Conservation (phyloP, 495 filamentous ascomycete species). For the Neohortaea acidophila region DNA sequence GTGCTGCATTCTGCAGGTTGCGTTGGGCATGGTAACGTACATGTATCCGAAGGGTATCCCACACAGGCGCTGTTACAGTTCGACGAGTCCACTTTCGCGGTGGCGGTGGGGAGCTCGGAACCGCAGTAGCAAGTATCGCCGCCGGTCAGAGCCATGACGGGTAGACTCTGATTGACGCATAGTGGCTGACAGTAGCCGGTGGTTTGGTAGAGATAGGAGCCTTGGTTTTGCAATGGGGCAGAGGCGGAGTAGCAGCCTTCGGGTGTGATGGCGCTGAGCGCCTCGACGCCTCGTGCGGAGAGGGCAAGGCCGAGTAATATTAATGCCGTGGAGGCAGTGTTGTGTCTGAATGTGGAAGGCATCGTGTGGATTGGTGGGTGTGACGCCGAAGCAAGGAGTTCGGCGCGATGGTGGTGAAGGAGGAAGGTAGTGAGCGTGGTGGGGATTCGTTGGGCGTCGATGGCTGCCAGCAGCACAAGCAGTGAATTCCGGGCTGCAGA, state of each 20-base stretch:
- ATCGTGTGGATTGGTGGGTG: conserved; percentile 8
- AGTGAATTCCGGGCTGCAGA: too few relatives aligned
- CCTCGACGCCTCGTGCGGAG: not conserved
- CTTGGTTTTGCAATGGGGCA: conserved; percentile 24
- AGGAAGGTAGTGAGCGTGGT: not conserved
- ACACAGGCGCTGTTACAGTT: conserved; percentile 42
- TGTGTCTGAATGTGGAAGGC: conserved; percentile 12
- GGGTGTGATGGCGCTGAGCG: conserved; percentile 13
- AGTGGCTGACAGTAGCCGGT: conserved; percentile 28
- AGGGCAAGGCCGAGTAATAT: conserved; percentile 3
- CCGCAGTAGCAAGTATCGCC: conserved; percentile 48
- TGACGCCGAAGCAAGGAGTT: conserved; percentile 11
- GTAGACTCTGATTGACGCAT: conserved; percentile 22
- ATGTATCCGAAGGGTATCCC: conserved; percentile 38
- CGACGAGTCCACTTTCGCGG: conserved; percentile 31
- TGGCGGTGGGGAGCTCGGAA: conserved; percentile 36
- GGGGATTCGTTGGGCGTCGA: conserved; percentile 4
- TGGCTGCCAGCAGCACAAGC: conserved; percentile 16
- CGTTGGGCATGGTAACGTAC: conserved; percentile 33
- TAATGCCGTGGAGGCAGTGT: conserved; percentile 2
- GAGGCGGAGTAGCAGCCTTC: conserved; percentile 32
- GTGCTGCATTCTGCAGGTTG: not conserved
- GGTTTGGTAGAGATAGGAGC: conserved; percentile 26
- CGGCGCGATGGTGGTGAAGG: not conserved
- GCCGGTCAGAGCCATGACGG: conserved; percentile 30